Evolutionary conservation across 2,329 filamentous ascomycete species (phyloP), one percentile per base, ranked within the genome.

Genomic region (Pestalotiopsis sp.): DNA sequence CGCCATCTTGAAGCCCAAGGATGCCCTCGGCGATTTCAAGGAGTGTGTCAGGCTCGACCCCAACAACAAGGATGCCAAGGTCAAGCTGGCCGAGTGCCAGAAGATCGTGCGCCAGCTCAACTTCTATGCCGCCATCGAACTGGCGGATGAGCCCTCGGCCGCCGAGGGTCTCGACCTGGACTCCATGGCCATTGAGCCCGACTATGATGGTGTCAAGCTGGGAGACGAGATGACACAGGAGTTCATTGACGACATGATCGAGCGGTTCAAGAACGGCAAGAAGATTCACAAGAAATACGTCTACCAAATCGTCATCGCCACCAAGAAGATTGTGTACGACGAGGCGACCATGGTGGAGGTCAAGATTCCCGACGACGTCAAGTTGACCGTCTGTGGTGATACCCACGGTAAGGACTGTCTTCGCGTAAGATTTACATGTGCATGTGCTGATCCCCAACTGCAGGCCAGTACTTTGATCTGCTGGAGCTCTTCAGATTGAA

Each of bases 301-400:
- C 72, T 98, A 95, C 85, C 94, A 98, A 83, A 99, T 99, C 77
- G 88, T 99, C 75, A 84, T 98, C 74, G 93, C 93, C 5, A 93
- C 97, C 74, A 94, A 93, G 85, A 91, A 97, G 71, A 88, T 99
- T 68, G 91, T 97, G 60, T 95, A 95, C 79, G 90, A 94, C 66
- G 96, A 99, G 82, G 88, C 95, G 17, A 99, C 96, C 31, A 98
- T 99, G 96, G 95, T 98, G 31, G 96, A 99, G 83, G 88, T 96
- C 78, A 89, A 93, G 64, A 90, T 99, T 67, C 89, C 92, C 5
- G 83, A 93, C 60, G 94, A 91, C 68, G 90, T 92, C 68, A 88
- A 92, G 77, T 85, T 99, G 76, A 99, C 96, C 2, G 94, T 99
- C 67, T 99, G 96, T 78, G 96, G 96, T 80, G 96, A 99, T 79